Base-by-base conservation (phyloP, 805 yeast species). In the Blastobotrys peoriensis region DNA sequence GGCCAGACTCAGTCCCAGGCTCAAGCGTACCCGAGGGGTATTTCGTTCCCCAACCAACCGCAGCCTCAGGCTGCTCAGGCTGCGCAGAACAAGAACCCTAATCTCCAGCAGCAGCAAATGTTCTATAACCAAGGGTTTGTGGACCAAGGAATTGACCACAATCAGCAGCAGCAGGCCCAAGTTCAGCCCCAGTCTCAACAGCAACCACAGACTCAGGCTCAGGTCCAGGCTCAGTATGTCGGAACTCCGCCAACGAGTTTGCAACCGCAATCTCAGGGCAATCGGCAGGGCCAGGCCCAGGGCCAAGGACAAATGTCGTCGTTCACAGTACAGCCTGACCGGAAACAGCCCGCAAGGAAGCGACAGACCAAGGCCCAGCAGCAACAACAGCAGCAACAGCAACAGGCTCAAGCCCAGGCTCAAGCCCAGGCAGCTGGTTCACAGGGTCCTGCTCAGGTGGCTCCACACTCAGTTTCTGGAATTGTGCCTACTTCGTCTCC, bases 141-240 rank as follows among this genome's bases (percentile, higher is more conserved):
- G n/a, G n/a, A n/a, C n/a, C n/a, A n/a, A n/a, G 30, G 30, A 8
- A 25, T 25, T 8, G 30, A 25, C 13, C 30, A 8, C 13, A 25
- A 25, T 25, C 45, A 33, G 36, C 52, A 39, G 36, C 36, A 42
- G 27, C 40, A 36, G 15, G 54, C 33, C 17, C 40, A 35, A 13
- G 10, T 35, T 25, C 48, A 48, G 3, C 59, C 52, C 25, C 51
- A 46, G 23, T 55, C 60, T 5, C 63, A 59, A 10, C 62, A 51
- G 23, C 62, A 57, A 39, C 49, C 37, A 13, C 35, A 30, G 20
- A 28, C 40, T 19, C 36, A 23, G 21, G 33, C 40, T 10, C 47
- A 41, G 33, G 28, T 36, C 13, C 33, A 30, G 5, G 27, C 16
- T 5, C 45, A 47, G 33, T 6, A 23, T 5, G 13, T n/a, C 19